Percentiles rank a stretch among this genome's conserved stretches.
Conservation (phyloP, 1,284 basidiomycete genomes). For the Trichosporon sp. region DNA sequence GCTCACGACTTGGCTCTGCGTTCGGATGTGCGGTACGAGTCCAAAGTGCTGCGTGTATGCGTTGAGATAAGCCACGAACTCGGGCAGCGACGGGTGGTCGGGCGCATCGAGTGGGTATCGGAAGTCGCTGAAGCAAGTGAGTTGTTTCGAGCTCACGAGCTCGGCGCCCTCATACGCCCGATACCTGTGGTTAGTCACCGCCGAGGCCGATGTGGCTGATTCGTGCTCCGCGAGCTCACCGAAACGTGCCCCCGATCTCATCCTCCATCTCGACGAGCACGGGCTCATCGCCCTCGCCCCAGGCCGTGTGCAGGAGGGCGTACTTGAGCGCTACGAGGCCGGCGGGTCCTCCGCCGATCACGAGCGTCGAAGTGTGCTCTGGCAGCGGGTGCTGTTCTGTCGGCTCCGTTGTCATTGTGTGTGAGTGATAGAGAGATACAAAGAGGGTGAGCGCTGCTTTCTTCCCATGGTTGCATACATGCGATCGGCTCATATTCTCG, state of each 20-base stretch:
- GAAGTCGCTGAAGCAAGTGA: slow-evolving; percentile 63
- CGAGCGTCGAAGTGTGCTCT: slow-evolving; percentile 29
- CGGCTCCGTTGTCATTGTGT: background rate
- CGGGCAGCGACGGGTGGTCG: slow-evolving; percentile 57
- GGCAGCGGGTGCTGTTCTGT: slow-evolving; percentile 12
- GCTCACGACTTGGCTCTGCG: background rate
- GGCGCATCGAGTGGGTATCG: slow-evolving; percentile 51
- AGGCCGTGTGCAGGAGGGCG: slow-evolving; percentile 49
- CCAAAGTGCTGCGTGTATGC: slow-evolving; percentile 44
- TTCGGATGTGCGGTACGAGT: background rate
- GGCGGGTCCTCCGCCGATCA: slow-evolving; percentile 57
- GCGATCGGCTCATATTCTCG: background rate
- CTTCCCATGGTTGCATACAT: background rate
- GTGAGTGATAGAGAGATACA: background rate
- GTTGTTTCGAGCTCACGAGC: slow-evolving; percentile 48
- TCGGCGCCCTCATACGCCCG: slow-evolving; percentile 53
- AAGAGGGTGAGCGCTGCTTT: background rate
- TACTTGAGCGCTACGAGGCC: slow-evolving; percentile 61
- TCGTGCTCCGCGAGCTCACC: slow-evolving; percentile 18
- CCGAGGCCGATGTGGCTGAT: background rate
- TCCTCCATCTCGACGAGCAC: slow-evolving; percentile 58
- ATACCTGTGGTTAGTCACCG: slow-evolving; percentile 21
- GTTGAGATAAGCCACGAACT: slow-evolving; percentile 59
- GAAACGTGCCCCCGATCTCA: slow-evolving; percentile 61
- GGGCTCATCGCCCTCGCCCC: slow-evolving; percentile 51